phyloP scores from a whole-genome alignment of 2,329 filamentous ascomycete species.

The Neofusicoccum laricinum region DNA sequence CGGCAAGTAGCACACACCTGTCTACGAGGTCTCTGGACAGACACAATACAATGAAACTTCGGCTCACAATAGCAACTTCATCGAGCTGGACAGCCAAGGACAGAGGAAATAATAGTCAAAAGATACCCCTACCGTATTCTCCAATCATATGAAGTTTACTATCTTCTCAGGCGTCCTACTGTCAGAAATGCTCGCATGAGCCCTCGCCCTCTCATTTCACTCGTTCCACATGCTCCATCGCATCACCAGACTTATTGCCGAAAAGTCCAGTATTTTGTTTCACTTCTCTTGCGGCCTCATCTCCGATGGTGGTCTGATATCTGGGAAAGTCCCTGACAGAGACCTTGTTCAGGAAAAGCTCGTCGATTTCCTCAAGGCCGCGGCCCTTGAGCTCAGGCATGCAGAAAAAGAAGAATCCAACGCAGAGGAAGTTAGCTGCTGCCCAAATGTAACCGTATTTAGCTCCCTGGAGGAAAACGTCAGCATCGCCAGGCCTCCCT shows the following conservation, averaged over 20 bases:
- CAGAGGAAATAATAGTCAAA: background rate
- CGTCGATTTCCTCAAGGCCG: slow-evolving; percentile 28
- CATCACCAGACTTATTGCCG: background rate
- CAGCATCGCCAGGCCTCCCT: background rate
- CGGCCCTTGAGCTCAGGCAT: slow-evolving; percentile 50
- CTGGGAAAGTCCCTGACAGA: background rate
- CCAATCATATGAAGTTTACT: no score
- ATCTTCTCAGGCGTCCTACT: no score
- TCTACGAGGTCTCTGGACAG: background rate
- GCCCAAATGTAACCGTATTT: slow-evolving; percentile 21
- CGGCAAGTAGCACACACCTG: background rate
- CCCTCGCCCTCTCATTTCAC: background rate
- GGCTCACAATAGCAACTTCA: background rate
- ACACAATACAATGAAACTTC: no score
- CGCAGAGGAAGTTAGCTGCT: slow-evolving; percentile 8
- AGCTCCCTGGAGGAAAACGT: background rate
- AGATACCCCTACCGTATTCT: background rate
- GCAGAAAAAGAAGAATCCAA: slow-evolving; percentile 56
- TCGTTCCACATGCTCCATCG: background rate
- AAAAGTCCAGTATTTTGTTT: background rate
- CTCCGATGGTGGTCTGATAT: background rate
- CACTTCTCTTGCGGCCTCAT: background rate
- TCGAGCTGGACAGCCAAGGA: background rate
- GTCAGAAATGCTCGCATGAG: no score
- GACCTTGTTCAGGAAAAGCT: slow-evolving; percentile 26